phyloP scores from a whole-genome alignment of 1,139 yeast genomes.

The Suhomyces maxii region DNA sequence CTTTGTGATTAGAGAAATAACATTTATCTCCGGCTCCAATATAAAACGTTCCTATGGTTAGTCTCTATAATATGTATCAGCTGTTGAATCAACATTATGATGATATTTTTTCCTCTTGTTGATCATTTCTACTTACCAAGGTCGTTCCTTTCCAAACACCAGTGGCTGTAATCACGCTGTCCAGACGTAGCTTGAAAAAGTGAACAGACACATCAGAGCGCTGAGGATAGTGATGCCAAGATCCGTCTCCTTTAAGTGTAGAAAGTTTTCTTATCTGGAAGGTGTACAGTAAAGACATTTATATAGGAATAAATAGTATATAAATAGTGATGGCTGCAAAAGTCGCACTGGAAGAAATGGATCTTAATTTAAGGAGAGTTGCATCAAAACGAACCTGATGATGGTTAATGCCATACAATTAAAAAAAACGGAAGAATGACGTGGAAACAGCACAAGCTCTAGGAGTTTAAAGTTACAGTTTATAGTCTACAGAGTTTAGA shows the following conservation, averaged over 20 bases:
- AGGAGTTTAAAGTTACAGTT: no score
- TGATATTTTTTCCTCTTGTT: no score
- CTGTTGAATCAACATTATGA: not conserved
- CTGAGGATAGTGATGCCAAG: conserved; percentile 32
- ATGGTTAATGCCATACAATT: no score
- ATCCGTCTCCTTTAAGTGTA: conserved; percentile 7
- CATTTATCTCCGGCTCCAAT: conserved; percentile 13
- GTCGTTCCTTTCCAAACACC: conserved; percentile 23
- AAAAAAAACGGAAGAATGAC: no score
- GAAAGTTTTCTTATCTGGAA: conserved; percentile 14
- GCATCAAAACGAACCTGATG: no score
- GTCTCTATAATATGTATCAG: not conserved
- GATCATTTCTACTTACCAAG: conserved; percentile 22
- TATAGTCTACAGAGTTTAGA: no score
- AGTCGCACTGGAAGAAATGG: not conserved
- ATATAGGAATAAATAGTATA: not conserved
- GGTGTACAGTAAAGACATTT: conserved; percentile 8
- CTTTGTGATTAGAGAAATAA: conserved; percentile 21
- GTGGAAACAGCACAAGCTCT: no score
- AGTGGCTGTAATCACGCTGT: conserved; percentile 4
- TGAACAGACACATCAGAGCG: conserved; percentile 24
- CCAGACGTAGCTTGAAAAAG: conserved; percentile 13
- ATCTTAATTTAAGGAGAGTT: no score
- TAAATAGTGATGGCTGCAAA: conserved; percentile 6
- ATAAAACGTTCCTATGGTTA: conserved; percentile 17